Evolutionary conservation across 148 eudicot species (phyloP).

Genomic region (Camellia sinensis): DNA sequence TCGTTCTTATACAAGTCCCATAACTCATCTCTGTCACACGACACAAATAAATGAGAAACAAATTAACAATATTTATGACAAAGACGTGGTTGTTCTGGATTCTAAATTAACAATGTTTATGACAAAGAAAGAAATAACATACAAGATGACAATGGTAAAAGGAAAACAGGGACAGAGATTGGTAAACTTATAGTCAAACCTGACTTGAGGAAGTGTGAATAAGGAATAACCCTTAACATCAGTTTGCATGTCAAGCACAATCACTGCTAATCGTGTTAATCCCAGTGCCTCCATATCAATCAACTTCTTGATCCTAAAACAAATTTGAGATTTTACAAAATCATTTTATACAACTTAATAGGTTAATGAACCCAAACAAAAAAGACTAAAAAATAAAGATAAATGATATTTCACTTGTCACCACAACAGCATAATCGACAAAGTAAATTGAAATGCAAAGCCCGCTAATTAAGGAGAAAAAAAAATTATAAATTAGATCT

Average conservation of each 20-base stretch:
- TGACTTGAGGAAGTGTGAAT: slow-evolving; percentile 87
- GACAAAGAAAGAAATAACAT: not conserved
- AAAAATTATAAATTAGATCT: not conserved
- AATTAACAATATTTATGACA: not conserved
- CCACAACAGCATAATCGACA: not conserved
- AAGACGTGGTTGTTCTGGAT: not conserved
- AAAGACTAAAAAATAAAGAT: not conserved
- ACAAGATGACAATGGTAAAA: not conserved
- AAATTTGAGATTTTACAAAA: slow-evolving; percentile 4
- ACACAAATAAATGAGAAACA: not conserved
- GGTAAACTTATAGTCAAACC: slow-evolving; percentile 36
- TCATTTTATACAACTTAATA: not conserved
- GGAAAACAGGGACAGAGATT: not conserved
- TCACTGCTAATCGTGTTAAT: slow-evolving; percentile 55
- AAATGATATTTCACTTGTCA: not conserved
- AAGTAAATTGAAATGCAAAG: not conserved
- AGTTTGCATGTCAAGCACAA: slow-evolving; percentile 81
- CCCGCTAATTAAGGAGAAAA: not conserved
- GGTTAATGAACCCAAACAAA: not conserved
- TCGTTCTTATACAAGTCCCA: slow-evolving; percentile 76
- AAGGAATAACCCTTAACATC: slow-evolving; percentile 92
- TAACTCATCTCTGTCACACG: slow-evolving; percentile 65
- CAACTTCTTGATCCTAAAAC: slow-evolving; percentile 81
- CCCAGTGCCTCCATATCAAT: slow-evolving; percentile 82
- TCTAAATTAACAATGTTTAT: not conserved